Evolutionary conservation across 2,329 filamentous ascomycete genomes (phyloP), one percentile per base, ranked within the genome.

Genomic region (Ascochyta pisi): DNA sequence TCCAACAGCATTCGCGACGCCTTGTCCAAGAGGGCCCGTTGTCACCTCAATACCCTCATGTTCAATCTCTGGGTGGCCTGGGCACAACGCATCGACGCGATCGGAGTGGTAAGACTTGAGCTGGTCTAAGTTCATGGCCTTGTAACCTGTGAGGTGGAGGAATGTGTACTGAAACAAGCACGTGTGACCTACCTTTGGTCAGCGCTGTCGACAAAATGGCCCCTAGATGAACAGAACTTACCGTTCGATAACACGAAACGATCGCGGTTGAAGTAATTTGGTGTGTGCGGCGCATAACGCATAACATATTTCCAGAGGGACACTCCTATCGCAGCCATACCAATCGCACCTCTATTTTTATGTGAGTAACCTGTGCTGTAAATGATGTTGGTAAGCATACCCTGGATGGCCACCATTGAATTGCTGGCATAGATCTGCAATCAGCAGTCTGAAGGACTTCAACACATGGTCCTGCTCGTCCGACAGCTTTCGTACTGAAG

Each of bases 381-480:
- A 7, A 10, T 15, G 19, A 38, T 3, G 7, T 3, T 19, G 12
- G 9, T 7, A 37, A 42, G 47, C 79, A 63, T 77, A 87, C 83
- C 87, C 87, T 16, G 87, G 87, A 67, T 90, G 88, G 0, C 88
- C 88, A 33, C 86, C 86, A 59, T 84, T 84, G 73, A 89, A 90
- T 61, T 90, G 87, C 69, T 90, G 82, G 65, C 86, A 89, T 3
- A 90, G 74, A 68, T 90, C 88, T 40, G 87, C 86, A 55, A 90
- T 86, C 27, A 90, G 74, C 45, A 83, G 76, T 50, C 87, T 79
- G 67, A 89, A 88, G 6, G 83, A 84, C 63, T 81, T 82, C 46
- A 89, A 73, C 2, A 87, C 84, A 19, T 83, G 68, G 44, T 86
- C 80, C 61, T 79, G 77, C 39, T 73, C 67, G 10, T 60, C 46